Conservation (phyloP, 352 stramenopile genomes). For the Phytopythium vexans region DNA sequence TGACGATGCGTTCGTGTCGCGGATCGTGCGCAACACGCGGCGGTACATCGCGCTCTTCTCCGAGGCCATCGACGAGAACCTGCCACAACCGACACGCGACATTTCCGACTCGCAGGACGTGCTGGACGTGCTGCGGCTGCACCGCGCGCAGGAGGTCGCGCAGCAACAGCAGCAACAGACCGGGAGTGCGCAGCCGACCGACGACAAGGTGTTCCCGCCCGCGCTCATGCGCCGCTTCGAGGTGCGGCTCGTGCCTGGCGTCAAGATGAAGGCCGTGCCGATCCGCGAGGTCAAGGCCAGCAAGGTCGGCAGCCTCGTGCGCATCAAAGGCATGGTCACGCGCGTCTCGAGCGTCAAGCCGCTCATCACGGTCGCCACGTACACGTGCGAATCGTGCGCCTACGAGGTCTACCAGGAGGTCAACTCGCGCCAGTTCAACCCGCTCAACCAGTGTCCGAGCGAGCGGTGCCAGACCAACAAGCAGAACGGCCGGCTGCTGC, state of each 20-base stretch:
- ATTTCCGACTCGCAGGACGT: slow-evolving; percentile 82
- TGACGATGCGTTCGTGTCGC: slow-evolving; percentile 83
- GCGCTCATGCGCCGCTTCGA: slow-evolving; percentile 91
- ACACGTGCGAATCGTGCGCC: slow-evolving; percentile 96
- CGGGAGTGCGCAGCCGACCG: slow-evolving; percentile 10
- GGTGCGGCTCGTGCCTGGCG: slow-evolving; percentile 71
- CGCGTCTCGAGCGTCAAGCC: slow-evolving; percentile 98
- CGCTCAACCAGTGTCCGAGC: slow-evolving; percentile 89
- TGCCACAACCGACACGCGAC: slow-evolving; percentile 77
- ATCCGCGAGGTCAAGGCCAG: slow-evolving; percentile 93
- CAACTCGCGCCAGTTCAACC: slow-evolving; percentile 93
- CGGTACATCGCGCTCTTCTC: slow-evolving; percentile 89
- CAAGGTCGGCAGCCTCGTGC: slow-evolving; percentile 95
- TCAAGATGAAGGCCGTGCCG: slow-evolving; percentile 86
- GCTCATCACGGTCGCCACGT: slow-evolving; percentile 95
- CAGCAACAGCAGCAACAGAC: slow-evolving; percentile 41
- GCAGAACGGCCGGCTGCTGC: slow-evolving; percentile 76
- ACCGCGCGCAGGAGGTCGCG: slow-evolving; percentile 73
- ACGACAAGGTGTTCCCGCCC: slow-evolving; percentile 86
- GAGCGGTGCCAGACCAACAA: slow-evolving; percentile 85
- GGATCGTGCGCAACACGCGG: slow-evolving; percentile 82
- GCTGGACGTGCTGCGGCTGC: slow-evolving; percentile 75
- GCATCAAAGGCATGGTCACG: slow-evolving; percentile 97
- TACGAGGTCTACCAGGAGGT: slow-evolving; percentile 98
- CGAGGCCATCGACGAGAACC: slow-evolving; percentile 85